Conservation (phyloP, 441 rosid genomes). For the Adansonia grandidieri region DNA sequence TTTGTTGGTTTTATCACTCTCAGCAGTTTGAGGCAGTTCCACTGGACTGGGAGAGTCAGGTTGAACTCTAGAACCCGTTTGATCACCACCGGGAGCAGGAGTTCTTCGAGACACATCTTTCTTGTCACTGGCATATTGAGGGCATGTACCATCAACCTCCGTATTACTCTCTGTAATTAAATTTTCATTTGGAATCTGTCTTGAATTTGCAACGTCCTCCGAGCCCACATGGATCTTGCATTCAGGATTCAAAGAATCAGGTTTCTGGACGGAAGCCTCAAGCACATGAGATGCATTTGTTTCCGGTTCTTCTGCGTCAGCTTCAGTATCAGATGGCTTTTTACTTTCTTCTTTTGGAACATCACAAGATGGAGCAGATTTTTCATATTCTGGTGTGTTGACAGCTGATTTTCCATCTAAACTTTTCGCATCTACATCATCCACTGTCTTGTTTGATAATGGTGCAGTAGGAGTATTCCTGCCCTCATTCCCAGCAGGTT, state of each 20-base stretch:
- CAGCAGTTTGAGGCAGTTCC: conserved; percentile 1
- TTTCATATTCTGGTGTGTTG: conserved; percentile 27
- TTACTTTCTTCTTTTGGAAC: conserved; percentile 27
- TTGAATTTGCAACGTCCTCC: conserved; percentile 23
- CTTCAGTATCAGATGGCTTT: conserved; percentile 16
- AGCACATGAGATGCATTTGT: conserved; percentile 25
- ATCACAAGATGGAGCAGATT: conserved; percentile 33
- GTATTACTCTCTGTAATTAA: background rate
- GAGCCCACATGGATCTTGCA: conserved; percentile 26
- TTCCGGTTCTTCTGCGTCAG: conserved; percentile 6
- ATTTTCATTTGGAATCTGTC: conserved; percentile 1
- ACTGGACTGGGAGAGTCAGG: background rate
- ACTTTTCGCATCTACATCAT: conserved; percentile 33
- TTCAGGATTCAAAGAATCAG: conserved; percentile 30
- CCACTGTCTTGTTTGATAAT: conserved; percentile 31
- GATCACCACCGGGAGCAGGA: background rate
- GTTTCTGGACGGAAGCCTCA: conserved; percentile 31
- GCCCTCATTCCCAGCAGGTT: conserved; percentile 43
- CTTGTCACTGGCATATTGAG: background rate
- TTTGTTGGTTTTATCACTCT: background rate
- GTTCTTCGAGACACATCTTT: background rate
- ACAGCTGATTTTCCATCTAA: conserved; percentile 28
- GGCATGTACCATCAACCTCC: conserved; percentile 10
- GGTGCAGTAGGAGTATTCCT: conserved; percentile 33
- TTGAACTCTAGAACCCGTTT: conserved; percentile 8